Conservation (phyloP, 208 protist genomes). For the Angomonas desouzai region DNA sequence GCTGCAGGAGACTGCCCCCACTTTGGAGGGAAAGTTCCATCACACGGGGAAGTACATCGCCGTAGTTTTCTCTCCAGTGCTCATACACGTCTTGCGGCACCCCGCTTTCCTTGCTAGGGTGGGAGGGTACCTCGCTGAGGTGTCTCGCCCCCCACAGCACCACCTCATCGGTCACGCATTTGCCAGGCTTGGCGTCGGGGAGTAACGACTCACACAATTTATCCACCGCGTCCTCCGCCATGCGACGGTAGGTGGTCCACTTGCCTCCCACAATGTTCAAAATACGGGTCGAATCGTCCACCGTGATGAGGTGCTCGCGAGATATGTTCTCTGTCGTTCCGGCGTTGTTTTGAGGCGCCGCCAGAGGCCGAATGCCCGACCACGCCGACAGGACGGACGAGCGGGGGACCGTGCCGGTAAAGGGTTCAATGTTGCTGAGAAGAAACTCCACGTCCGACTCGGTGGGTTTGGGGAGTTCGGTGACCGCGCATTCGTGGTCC, state of each 20-base stretch:
- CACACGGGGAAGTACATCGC: conserved; percentile 52
- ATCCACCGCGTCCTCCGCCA: conserved; percentile 90
- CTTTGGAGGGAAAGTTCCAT: conserved; percentile 33
- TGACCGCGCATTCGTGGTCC: conserved; percentile 68
- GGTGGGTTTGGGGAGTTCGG: conserved; percentile 49
- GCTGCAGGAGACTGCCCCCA: conserved; percentile 26
- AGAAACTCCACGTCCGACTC: conserved; percentile 87
- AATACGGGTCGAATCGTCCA: conserved; percentile 52
- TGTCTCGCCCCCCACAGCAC: conserved; percentile 78
- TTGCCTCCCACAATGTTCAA: conserved; percentile 93
- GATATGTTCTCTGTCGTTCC: conserved; percentile 77
- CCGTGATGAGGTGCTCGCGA: conserved; percentile 91
- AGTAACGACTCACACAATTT: conserved; percentile 43
- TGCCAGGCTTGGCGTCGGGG: conserved; percentile 25
- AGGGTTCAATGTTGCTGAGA: conserved; percentile 62
- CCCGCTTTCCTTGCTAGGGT: conserved; percentile 9
- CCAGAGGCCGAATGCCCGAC: conserved; percentile 85
- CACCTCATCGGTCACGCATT: conserved; percentile 72
- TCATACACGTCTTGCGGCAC: conserved; percentile 65
- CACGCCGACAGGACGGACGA: conserved; percentile 76
- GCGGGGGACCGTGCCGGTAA: conserved; percentile 48
- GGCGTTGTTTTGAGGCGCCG: conserved; percentile 21
- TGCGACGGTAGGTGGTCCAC: conserved; percentile 96
- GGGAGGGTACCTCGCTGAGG: conserved; percentile 27
- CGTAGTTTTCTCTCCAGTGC: conserved; percentile 67